phyloP scores from a whole-genome alignment of 768 basidiomycete species.

The Russula emetica region DNA sequence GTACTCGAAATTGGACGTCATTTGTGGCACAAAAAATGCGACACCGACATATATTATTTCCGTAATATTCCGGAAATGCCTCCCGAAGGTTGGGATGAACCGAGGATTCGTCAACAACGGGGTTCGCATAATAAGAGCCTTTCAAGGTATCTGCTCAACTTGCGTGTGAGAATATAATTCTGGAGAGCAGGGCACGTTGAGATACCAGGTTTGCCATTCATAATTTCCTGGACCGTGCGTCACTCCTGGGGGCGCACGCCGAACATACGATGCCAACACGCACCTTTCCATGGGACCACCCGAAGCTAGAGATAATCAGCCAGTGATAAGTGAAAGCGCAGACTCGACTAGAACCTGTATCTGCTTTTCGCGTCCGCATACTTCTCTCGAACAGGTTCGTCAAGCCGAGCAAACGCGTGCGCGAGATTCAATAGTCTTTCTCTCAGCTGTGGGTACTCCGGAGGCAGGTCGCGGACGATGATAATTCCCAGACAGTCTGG shows the following conservation, averaged over 20 bases:
- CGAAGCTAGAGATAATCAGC: slow-evolving; percentile 51
- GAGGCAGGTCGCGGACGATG: slow-evolving; percentile 76
- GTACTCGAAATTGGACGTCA: neutral
- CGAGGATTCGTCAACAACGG: slow-evolving; percentile 60
- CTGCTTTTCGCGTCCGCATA: slow-evolving; percentile 67
- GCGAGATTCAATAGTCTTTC: slow-evolving; percentile 70
- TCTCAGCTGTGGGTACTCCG: slow-evolving; percentile 55
- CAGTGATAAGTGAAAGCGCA: neutral
- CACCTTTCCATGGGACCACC: slow-evolving; percentile 98
- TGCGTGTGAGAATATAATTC: neutral
- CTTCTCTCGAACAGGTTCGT: slow-evolving; percentile 61
- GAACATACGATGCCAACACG: slow-evolving; percentile 17
- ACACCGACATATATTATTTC: slow-evolving; percentile 75
- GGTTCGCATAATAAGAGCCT: slow-evolving; percentile 93
- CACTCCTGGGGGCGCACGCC: neutral
- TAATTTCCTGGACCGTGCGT: slow-evolving; percentile 62
- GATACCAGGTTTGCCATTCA: slow-evolving; percentile 86
- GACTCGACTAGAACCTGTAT: slow-evolving; percentile 57
- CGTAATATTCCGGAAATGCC: slow-evolving; percentile 80
- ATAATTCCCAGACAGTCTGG: slow-evolving; percentile 76
- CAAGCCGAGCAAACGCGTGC: slow-evolving; percentile 69
- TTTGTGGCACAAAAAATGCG: slow-evolving; percentile 1
- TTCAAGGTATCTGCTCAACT: slow-evolving; percentile 65
- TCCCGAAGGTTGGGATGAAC: slow-evolving; percentile 52
- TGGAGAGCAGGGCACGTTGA: slow-evolving; percentile 12